Conservation (phyloP, 179 eudicot genomes). For the Heliamphora ciliata region DNA sequence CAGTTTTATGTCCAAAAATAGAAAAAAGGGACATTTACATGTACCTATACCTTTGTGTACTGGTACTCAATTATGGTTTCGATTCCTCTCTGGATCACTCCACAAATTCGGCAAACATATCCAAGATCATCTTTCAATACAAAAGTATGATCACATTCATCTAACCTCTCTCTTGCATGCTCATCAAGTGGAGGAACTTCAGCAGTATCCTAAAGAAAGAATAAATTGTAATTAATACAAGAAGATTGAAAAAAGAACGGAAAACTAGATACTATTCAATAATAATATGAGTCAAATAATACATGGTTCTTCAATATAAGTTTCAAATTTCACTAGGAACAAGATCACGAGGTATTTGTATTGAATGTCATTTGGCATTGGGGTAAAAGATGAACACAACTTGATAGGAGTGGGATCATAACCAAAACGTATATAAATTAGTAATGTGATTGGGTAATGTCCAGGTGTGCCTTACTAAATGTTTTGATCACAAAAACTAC, state of each 20-base stretch:
- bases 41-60: slow-evolving; percentile 55
- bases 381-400: not conserved
- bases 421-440: not conserved
- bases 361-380: slow-evolving; percentile 3
- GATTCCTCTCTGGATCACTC: slow-evolving; percentile 67
- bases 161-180: slow-evolving; percentile 37
- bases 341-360: not conserved
- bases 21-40: not conserved
- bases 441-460: not conserved
- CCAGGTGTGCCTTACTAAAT: not conserved
- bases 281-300: not conserved
- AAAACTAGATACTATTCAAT: not conserved
- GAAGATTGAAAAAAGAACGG: not conserved
- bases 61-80: slow-evolving; percentile 86
- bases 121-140: slow-evolving; percentile 90
- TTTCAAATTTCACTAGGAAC: not conserved
- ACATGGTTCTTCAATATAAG: not conserved
- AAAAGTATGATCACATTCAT: slow-evolving; percentile 85
- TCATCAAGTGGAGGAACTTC: slow-evolving; percentile 39
- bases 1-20: not conserved
- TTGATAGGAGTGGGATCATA: not conserved
- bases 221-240: not conserved
- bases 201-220: slow-evolving; percentile 43
- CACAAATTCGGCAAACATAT: slow-evolving; percentile 93
- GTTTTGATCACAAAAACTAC: not conserved